Conservation (phyloP, 441 rosid genomes). For the Populus tomentosa region DNA sequence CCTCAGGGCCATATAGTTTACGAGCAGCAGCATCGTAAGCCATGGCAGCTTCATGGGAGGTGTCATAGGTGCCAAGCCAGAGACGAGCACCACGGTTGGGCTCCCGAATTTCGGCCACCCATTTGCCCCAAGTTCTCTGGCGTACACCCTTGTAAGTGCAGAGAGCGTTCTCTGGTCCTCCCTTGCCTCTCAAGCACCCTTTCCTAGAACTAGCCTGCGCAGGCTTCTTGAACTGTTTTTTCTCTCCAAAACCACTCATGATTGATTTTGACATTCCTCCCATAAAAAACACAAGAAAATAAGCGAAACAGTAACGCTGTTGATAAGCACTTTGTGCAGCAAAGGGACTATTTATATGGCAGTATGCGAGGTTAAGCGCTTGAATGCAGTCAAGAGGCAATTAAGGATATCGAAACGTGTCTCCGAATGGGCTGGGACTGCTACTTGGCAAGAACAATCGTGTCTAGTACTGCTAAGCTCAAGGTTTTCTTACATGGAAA, state of each 20-base stretch:
- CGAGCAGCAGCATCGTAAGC: conserved; percentile 85
- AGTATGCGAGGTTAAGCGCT: not conserved
- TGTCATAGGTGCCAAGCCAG: conserved; percentile 91
- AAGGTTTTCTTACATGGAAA: conserved; percentile 13
- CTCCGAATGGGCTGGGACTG: conserved; percentile 13
- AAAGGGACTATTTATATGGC: not conserved
- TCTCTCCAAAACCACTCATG: conserved; percentile 32
- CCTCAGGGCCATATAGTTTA: conserved; percentile 68
- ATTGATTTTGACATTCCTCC: conserved; percentile 24
- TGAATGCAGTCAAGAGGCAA: conserved; percentile 17
- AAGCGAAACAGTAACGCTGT: not conserved
- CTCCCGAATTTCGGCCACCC: conserved; percentile 96
- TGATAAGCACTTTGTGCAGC: not conserved
- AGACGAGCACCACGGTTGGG: conserved; percentile 93
- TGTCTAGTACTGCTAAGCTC: conserved; percentile 29
- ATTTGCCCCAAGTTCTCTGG: conserved; percentile 97
- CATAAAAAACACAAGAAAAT: not conserved
- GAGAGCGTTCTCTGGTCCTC: conserved; percentile 83
- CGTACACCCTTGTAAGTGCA: conserved; percentile 94
- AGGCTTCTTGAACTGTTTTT: conserved; percentile 38
- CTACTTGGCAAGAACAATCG: no score
- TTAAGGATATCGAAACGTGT: conserved; percentile 38
- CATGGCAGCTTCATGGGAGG: conserved; percentile 74
- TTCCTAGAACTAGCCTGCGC: conserved; percentile 78
- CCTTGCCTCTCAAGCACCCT: conserved; percentile 96